Evolutionary conservation across 192 early-diverging fungal species (phyloP).

Genomic region (Martensiomyces pterosporus): DNA sequence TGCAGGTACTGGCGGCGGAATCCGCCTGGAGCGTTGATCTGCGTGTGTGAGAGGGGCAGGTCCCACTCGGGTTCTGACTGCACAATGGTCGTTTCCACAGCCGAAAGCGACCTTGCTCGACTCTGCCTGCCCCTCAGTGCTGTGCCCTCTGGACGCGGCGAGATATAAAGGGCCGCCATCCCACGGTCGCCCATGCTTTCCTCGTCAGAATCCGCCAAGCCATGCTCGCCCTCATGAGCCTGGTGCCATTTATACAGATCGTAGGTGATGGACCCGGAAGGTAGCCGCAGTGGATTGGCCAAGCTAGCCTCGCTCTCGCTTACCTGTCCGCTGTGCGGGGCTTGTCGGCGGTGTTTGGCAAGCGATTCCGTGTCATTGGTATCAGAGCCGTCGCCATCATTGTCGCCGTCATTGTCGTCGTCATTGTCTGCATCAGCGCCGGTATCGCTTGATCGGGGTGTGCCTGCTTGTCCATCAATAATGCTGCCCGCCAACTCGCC

Average conservation of each 20-base stretch:
- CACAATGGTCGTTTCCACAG: conserved; percentile 5
- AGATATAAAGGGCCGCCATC: too few relatives aligned
- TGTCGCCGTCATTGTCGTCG: conserved; percentile 9
- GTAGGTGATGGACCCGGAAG: conserved; percentile 73
- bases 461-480: too few relatives aligned
- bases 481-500: conserved; percentile 8
- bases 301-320: too few relatives aligned
- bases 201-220: too few relatives aligned
- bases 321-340: background rate
- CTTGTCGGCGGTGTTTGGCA: background rate
- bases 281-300: conserved; percentile 51
- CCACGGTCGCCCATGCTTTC: too few relatives aligned
- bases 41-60: conserved; percentile 43
- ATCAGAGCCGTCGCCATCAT: conserved; percentile 8
- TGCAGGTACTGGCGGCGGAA: conserved; percentile 83
- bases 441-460: too few relatives aligned
- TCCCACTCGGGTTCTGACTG: conserved; percentile 45
- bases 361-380: background rate
- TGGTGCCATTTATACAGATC: conserved; percentile 84
- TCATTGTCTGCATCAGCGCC: too few relatives aligned
- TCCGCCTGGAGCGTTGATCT: conserved; percentile 69
- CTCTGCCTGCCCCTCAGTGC: conserved; percentile 9
- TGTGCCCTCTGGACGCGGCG: too few relatives aligned
- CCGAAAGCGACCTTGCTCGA: conserved; percentile 19
- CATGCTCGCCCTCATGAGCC: conserved; percentile 51